A percentile compares a stretch with the other conserved stretches of the same genome.
Conservation (phyloP, 2,329 filamentous ascomycete genomes). For the Colletotrichum sp. region DNA sequence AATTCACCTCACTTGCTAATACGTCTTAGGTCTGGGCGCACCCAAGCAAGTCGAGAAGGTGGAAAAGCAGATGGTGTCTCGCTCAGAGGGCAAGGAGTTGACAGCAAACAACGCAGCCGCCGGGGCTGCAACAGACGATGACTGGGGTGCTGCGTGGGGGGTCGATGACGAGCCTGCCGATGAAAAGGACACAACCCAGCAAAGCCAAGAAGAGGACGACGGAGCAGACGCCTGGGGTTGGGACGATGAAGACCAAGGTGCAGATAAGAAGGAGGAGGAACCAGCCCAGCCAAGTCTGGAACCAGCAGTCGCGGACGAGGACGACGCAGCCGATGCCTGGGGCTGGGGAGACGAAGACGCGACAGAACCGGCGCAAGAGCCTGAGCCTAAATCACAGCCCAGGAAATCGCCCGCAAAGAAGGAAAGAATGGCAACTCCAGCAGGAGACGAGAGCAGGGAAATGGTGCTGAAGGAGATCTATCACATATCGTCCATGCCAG, state of each 20-base stretch:
- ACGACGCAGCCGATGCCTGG: slow-evolving; percentile 73
- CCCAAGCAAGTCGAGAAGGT: slow-evolving; percentile 79
- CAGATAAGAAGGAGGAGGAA: slow-evolving; percentile 33
- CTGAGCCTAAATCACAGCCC: slow-evolving; percentile 27
- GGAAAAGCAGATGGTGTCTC: slow-evolving; percentile 80
- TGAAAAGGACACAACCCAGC: slow-evolving; percentile 26
- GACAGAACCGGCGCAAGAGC: slow-evolving; percentile 30
- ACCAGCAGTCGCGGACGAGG: slow-evolving; percentile 38
- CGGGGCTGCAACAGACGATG: slow-evolving; percentile 53
- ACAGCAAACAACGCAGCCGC: slow-evolving; percentile 51
- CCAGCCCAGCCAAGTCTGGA: slow-evolving; percentile 20
- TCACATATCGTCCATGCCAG: slow-evolving; percentile 86
- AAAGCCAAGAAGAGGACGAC: slow-evolving; percentile 40
- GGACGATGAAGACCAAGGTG: slow-evolving; percentile 69
- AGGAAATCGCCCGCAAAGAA: slow-evolving; percentile 16
- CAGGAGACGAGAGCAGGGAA: slow-evolving; percentile 56
- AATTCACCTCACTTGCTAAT: not conserved
- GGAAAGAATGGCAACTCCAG: slow-evolving; percentile 20
- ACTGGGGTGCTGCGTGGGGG: slow-evolving; percentile 84
- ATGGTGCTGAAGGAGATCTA: slow-evolving; percentile 86
- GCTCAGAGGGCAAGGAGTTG: slow-evolving; percentile 69
- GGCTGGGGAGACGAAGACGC: slow-evolving; percentile 80
- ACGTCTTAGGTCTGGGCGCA: slow-evolving; percentile 53
- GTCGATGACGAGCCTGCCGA: slow-evolving; percentile 58
- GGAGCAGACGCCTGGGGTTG: slow-evolving; percentile 81